These are phyloP conservation scores for Hamamelis virginiana DNA, from an alignment of 164 flowering plant species.

Conservation along the genomic window DNA sequence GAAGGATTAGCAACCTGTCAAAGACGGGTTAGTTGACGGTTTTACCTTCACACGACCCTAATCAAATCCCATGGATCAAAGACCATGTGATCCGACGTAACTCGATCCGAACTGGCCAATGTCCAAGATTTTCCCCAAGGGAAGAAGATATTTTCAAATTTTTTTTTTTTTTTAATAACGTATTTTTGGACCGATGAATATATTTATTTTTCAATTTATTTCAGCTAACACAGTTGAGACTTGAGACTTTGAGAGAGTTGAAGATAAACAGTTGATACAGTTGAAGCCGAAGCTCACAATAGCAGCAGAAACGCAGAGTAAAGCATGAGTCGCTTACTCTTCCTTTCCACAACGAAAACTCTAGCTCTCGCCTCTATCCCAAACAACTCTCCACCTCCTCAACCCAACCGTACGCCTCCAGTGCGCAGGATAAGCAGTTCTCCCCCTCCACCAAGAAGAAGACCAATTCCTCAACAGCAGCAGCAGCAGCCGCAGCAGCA, in stretches of 20 bases:
- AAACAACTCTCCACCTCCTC: conserved; percentile 17
- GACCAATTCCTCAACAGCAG: neutral
- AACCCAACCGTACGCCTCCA: conserved; percentile 2
- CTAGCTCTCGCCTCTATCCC: conserved; percentile 20
- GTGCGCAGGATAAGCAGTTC: neutral
- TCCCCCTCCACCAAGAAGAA: neutral
- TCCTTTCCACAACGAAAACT: conserved; percentile 13
- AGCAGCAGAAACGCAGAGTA: neutral
- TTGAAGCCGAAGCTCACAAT: neutral
- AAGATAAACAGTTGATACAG: neutral
- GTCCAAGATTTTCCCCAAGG: too few relatives aligned
- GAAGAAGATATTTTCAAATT: too few relatives aligned
- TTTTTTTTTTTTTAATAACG: too few relatives aligned
- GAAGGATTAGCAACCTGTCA: too few relatives aligned
- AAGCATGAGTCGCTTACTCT: conserved; percentile 25
- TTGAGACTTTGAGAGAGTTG: neutral
- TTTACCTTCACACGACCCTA: too few relatives aligned
- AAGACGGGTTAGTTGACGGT: too few relatives aligned
- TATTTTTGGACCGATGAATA: too few relatives aligned
- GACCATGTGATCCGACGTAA: too few relatives aligned
- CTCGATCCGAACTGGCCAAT: too few relatives aligned
- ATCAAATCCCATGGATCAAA: too few relatives aligned
- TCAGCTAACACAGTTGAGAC: too few relatives aligned
- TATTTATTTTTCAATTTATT: too few relatives aligned
- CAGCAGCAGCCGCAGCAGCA: neutral